phyloP scores from a whole-genome alignment of 768 basidiomycete genomes.

The Exidia glandulosa region DNA sequence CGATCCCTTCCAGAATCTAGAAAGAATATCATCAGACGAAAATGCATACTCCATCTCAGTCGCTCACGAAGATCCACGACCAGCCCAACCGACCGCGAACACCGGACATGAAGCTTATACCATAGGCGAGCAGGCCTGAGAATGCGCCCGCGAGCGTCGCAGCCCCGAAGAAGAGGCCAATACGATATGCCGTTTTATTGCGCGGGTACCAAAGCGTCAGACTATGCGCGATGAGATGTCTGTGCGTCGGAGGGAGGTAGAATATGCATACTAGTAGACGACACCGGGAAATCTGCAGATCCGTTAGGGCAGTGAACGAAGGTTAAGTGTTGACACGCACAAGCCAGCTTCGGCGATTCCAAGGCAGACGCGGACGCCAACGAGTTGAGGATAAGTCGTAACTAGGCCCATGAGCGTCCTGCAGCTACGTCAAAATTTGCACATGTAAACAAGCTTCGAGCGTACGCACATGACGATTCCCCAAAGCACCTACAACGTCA shows the following conservation, averaged over 20 bases:
- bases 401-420: conserved; percentile 61
- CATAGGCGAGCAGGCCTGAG: conserved; percentile 48
- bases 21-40: no score
- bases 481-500: conserved; percentile 39
- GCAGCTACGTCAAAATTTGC: background rate
- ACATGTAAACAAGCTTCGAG: background rate
- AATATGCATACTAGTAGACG: conserved; percentile 47
- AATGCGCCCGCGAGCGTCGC: conserved; percentile 56
- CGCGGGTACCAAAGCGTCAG: conserved; percentile 62
- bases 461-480: conserved; percentile 44
- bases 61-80: conserved; percentile 68
- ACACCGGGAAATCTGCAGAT: conserved; percentile 46
- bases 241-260: background rate
- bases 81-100: conserved; percentile 38
- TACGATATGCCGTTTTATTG: conserved; percentile 45
- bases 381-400: conserved; percentile 51
- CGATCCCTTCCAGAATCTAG: conserved; percentile 53
- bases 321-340: background rate
- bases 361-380: conserved; percentile 45
- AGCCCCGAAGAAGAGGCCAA: conserved; percentile 55
- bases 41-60: no score
- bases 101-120: conserved; percentile 41
- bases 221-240: conserved; percentile 17
- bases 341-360: conserved; percentile 61
- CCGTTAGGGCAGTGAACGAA: background rate